phyloP scores from a whole-genome alignment of 192 early-diverging fungal species.

The Endogone sp. region DNA sequence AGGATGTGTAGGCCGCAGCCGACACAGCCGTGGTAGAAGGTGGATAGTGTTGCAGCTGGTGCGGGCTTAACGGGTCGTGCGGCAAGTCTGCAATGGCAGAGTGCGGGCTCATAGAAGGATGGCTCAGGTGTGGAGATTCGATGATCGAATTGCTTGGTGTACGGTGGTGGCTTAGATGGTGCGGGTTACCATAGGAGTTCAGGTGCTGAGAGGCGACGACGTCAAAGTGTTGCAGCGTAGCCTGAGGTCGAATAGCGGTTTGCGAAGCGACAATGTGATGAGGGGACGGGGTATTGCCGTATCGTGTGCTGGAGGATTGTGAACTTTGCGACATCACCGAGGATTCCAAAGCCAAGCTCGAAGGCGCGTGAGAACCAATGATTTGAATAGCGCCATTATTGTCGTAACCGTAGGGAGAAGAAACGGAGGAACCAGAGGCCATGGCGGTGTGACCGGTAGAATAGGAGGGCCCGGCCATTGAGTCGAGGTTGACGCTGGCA shows the following conservation, averaged over 20 bases:
- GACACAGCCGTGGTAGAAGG: too few relatives aligned
- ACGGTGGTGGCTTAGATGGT: not conserved
- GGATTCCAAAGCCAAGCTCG: not conserved
- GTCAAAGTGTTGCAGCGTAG: not conserved
- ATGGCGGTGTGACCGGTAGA: slow-evolving; percentile 24
- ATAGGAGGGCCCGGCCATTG: too few relatives aligned
- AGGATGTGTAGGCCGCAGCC: too few relatives aligned
- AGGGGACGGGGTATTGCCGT: not conserved
- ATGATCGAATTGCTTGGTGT: not conserved
- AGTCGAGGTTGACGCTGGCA: slow-evolving; percentile 36
- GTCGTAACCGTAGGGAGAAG: too few relatives aligned
- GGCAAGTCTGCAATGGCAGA: too few relatives aligned
- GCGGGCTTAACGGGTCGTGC: too few relatives aligned
- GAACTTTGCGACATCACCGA: not conserved
- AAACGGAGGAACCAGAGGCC: slow-evolving; percentile 13
- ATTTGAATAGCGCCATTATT: too few relatives aligned
- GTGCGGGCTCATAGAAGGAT: slow-evolving; percentile 2
- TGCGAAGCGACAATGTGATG: not conserved
- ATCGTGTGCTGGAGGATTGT: not conserved
- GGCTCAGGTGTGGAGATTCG: not conserved
- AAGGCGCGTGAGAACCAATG: not conserved
- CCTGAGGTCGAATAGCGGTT: not conserved
- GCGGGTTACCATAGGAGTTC: not conserved
- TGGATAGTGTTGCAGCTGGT: too few relatives aligned
- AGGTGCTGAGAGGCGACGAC: not conserved